Evolutionary conservation across 768 basidiomycete genomes (phyloP).

Genomic region (Pisolithus orientalis): DNA sequence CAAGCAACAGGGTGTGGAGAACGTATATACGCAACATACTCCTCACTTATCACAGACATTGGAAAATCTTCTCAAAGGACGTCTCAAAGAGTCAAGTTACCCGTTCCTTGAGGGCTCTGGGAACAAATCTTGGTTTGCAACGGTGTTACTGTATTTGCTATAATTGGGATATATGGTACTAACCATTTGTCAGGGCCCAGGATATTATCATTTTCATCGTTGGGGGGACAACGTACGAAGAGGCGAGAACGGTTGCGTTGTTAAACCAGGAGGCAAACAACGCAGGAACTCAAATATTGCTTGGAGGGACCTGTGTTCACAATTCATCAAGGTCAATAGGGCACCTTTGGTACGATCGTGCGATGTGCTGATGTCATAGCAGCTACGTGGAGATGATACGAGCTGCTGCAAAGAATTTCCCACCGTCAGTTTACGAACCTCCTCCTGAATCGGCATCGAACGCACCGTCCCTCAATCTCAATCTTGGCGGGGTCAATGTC

Average conservation of each 20-base stretch:
- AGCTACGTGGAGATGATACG: constrained; percentile 91
- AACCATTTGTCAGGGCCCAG: constrained; percentile 57
- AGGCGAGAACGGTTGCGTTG: constrained; percentile 77
- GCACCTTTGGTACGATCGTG: background rate
- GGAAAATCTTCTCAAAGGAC: constrained; percentile 81
- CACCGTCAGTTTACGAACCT: constrained; percentile 62
- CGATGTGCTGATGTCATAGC: constrained; percentile 7
- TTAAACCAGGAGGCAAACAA: constrained; percentile 75
- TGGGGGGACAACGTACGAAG: constrained; percentile 95
- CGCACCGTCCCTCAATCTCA: constrained; percentile 81
- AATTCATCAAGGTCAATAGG: constrained; percentile 79
- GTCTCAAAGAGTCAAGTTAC: constrained; percentile 81
- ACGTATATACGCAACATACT: constrained; percentile 96
- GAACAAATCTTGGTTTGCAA: constrained; percentile 65
- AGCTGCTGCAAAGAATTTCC: constrained; percentile 57
- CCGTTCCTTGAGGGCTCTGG: constrained; percentile 79
- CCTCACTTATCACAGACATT: constrained; percentile 91
- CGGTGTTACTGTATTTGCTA: constrained; percentile 35
- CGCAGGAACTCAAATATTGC: constrained; percentile 68
- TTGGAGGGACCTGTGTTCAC: constrained; percentile 93
- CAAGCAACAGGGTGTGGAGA: constrained; percentile 80
- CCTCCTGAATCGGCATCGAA: constrained; percentile 68
- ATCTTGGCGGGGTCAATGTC: constrained; percentile 88
- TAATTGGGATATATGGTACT: constrained; percentile 1
- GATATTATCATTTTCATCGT: constrained; percentile 97